These are phyloP conservation scores for Limonium bicolor DNA, from an alignment of 148 eudicot genomes.

Conservation along the genomic window DNA sequence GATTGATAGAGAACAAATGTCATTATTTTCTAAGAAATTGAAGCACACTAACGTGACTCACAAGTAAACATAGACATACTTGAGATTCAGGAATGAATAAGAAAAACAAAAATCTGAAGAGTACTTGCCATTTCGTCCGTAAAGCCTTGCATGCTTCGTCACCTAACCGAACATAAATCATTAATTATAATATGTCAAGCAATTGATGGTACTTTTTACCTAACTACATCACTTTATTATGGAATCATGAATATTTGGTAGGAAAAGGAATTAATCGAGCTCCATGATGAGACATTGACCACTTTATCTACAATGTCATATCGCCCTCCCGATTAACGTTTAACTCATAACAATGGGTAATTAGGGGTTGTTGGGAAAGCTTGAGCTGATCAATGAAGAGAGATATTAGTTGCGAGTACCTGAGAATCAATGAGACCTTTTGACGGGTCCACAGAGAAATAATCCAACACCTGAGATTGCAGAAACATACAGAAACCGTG, in stretches of 20 bases:
- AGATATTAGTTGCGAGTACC: slow-evolving; percentile 32
- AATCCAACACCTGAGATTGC: slow-evolving; percentile 60
- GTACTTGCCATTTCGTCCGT: slow-evolving; percentile 75
- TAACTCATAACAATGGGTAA: not conserved
- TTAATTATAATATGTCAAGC: not conserved
- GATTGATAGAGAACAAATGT: slow-evolving; percentile 4
- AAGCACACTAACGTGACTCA: not conserved
- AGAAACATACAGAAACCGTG: slow-evolving; percentile 1
- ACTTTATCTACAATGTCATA: not conserved
- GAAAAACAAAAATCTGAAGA: not conserved
- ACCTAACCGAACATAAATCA: slow-evolving; percentile 30
- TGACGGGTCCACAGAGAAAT: slow-evolving; percentile 57
- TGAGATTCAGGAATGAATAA: not conserved
- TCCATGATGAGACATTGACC: not conserved
- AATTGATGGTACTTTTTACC: not conserved
- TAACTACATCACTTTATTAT: not conserved
- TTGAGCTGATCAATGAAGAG: not conserved
- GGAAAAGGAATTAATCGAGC: not conserved
- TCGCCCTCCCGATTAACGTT: not conserved
- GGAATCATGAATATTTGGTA: not conserved
- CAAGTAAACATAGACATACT: not conserved
- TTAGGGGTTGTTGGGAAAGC: not conserved
- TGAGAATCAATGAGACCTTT: slow-evolving; percentile 74
- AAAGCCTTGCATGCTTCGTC: slow-evolving; percentile 55
- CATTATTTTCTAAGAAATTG: not conserved